A percentile compares a stretch with the other conserved stretches of the same genome.
phyloP scores from a whole-genome alignment of 441 rosid species.

The Corymbia calophylla region DNA sequence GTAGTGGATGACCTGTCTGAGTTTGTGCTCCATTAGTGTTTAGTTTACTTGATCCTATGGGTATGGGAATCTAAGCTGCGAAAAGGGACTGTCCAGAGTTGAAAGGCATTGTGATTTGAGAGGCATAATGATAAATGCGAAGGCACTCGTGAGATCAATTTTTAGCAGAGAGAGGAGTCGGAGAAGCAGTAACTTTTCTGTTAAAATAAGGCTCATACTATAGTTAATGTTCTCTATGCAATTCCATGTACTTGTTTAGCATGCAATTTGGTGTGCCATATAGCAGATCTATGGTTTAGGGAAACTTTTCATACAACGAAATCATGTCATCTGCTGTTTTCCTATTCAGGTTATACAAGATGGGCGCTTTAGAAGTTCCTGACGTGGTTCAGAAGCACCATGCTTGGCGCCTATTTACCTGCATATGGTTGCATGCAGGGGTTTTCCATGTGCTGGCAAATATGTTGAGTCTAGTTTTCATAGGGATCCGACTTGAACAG shows the following conservation, averaged over 20 bases:
- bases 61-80: neutral
- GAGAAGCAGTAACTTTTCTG: neutral
- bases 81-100: neutral
- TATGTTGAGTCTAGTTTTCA: slow-evolving; percentile 87
- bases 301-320: neutral
- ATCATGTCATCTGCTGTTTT: neutral
- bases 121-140: neutral
- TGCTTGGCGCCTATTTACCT: slow-evolving; percentile 71
- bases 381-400: slow-evolving; percentile 47
- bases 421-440: slow-evolving; percentile 94
- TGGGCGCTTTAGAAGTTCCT: slow-evolving; percentile 69
- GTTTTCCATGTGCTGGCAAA: slow-evolving; percentile 88
- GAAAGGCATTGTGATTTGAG: neutral
- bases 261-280: neutral
- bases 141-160: neutral
- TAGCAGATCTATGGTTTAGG: neutral
- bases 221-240: neutral
- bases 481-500: slow-evolving; percentile 88
- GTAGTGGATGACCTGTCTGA: neutral
- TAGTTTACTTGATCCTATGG: neutral
- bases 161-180: neutral
- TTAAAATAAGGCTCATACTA: neutral
- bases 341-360: slow-evolving; percentile 49
- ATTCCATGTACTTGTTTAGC: neutral
- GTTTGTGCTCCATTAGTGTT: neutral